Evolutionary conservation across 176 grass and related monocot genomes (phyloP), one percentile per base, ranked within the genome.

Genomic region (Aegilops longissima): DNA sequence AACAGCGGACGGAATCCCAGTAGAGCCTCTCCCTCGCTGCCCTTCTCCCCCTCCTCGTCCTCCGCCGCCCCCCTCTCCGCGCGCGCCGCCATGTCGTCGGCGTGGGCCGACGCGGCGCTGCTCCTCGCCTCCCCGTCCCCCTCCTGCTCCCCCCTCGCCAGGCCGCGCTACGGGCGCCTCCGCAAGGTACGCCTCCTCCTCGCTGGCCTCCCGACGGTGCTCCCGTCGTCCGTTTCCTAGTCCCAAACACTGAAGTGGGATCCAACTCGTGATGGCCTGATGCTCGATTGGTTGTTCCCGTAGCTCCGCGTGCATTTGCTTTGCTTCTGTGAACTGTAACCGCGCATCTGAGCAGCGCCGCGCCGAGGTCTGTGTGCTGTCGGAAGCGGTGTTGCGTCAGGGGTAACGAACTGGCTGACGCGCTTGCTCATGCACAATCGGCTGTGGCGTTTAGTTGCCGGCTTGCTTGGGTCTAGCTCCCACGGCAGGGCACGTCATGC

Each of bases 101-200:
- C 85, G 85, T 87, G 89, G 89, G 89, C 81, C 6, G 81, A 91
- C 40, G 85, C 89, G 35, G 80, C 85, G 61, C 89, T 80, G 27
- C 76, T 84, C 68, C 69, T 80, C 85, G 76, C 61, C 81, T 87
- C 89, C 14, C 67, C 61, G 6, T 68, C 80, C 67, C 40, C 80
- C 66, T 74, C 74, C 7, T 75, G 67, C 35, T 59, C 56, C 47
- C 66, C 34, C 81, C 66, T 38, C 85, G 13, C 21, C 85, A 84
- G 76, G 76, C 81, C 69, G 61, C 85, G 85, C 13, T 13, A 45
- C 49, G 66, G 85, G 47, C 61, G 80, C 81, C 54, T 76, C 76
- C 80, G 85, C 89, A 91, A 91, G 89, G 89, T 91, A 80, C 2
- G 38, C 25, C 38, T 47, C 35, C 36, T 47, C 35, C 47, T 6